Percentiles rank a stretch among this genome's conserved stretches.
Evolutionary conservation across 2,329 filamentous ascomycete species (phyloP).

Genomic region (Penicillium fuscoglaucum): DNA sequence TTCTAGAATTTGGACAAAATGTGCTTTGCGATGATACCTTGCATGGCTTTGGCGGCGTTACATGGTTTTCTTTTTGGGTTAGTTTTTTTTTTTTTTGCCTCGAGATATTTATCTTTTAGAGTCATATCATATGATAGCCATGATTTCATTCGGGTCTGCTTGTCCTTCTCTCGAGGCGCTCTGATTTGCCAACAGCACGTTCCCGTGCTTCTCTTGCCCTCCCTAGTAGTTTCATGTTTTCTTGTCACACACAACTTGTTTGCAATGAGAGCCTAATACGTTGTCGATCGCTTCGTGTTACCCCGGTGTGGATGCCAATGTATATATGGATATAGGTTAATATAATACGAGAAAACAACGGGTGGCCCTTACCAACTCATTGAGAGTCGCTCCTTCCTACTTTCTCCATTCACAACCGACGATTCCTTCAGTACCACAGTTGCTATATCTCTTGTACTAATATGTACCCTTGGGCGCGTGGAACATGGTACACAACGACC

Average conservation of each 20-base stretch:
- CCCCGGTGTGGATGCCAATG: not conserved
- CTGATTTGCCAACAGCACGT: too few relatives aligned
- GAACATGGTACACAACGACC: not conserved
- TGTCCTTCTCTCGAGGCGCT: too few relatives aligned
- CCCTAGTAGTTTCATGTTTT: not conserved
- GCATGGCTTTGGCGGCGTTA: constrained; percentile 21
- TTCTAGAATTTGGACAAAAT: constrained; percentile 8
- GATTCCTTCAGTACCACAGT: not conserved
- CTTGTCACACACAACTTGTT: not conserved
- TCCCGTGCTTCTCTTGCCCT: not conserved
- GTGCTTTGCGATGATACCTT: constrained; percentile 24
- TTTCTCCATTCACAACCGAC: not conserved
- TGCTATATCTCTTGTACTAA: not conserved
- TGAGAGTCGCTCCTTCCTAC: not conserved
- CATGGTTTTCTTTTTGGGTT: constrained; percentile 1
- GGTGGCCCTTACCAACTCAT: not conserved
- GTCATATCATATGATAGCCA: constrained; percentile 6
- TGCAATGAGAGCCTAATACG: too few relatives aligned
- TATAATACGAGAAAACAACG: too few relatives aligned
- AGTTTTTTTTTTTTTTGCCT: not conserved
- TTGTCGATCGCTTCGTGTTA: not conserved
- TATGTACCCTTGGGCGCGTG: not conserved
- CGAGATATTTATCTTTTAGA: not conserved
- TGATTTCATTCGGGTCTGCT: not conserved
- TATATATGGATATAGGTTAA: not conserved